A percentile compares a stretch with the other conserved stretches of the same genome.
Evolutionary conservation across 352 stramenopile genomes (phyloP).

Genomic region (Pythium sp.): DNA sequence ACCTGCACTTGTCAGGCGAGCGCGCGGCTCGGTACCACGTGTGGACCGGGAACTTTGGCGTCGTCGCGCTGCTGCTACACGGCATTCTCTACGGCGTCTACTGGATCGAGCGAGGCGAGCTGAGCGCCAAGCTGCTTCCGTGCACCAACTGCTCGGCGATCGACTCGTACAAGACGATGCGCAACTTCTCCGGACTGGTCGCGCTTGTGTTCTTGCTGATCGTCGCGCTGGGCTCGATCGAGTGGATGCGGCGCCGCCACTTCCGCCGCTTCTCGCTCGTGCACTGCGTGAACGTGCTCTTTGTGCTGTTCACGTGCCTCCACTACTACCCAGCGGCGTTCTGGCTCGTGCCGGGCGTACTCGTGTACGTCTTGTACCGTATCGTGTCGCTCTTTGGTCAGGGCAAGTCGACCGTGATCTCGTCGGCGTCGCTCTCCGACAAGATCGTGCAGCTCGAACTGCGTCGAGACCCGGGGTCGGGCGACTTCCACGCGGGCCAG

Average conservation of each 20-base stretch:
- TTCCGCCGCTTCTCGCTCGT: slow-evolving; percentile 58
- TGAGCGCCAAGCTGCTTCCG: slow-evolving; percentile 52
- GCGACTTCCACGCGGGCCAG: slow-evolving; percentile 51
- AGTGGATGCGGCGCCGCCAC: slow-evolving; percentile 42
- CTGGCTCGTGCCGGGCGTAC: slow-evolving; percentile 51
- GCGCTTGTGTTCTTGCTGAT: slow-evolving; percentile 40
- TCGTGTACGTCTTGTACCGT: slow-evolving; percentile 66
- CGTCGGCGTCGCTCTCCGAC: slow-evolving; percentile 33
- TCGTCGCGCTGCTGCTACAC: slow-evolving; percentile 43
- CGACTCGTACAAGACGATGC: slow-evolving; percentile 44
- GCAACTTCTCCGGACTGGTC: slow-evolving; percentile 64
- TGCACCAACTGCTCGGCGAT: slow-evolving; percentile 43
- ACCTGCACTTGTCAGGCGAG: slow-evolving; percentile 53
- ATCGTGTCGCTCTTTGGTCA: slow-evolving; percentile 42
- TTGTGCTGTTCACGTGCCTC: slow-evolving; percentile 46
- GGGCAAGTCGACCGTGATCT: slow-evolving; percentile 41
- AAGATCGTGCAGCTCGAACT: slow-evolving; percentile 61
- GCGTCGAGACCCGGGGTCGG: slow-evolving; percentile 24
- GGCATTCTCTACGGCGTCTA: slow-evolving; percentile 48
- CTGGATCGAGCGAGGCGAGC: slow-evolving; percentile 51
- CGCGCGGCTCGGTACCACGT: slow-evolving; percentile 62
- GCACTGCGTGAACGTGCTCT: slow-evolving; percentile 48
- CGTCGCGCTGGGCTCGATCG: slow-evolving; percentile 44
- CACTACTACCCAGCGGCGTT: slow-evolving; percentile 68
- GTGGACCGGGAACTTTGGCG: slow-evolving; percentile 50